A percentile compares a stretch with the other conserved stretches of the same genome.
Evolutionary conservation across 257 asterid species (phyloP).

Genomic region (Echium plantagineum): DNA sequence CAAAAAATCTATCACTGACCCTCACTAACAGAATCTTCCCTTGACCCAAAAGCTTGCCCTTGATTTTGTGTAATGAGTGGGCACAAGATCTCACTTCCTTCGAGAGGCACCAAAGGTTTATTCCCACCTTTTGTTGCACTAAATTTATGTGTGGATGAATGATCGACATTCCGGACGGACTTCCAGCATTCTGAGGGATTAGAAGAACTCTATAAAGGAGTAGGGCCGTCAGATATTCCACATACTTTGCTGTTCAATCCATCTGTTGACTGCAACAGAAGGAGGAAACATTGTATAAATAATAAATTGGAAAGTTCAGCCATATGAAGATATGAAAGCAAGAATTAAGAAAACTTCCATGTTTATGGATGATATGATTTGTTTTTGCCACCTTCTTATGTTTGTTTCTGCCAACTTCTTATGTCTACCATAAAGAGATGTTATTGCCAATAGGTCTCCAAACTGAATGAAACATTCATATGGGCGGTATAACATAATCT

Average conservation of each 20-base stretch:
- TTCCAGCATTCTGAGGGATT: slow-evolving; percentile 29
- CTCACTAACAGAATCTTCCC: slow-evolving; percentile 26
- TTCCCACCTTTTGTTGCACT: slow-evolving; percentile 30
- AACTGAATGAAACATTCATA: background rate
- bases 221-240: slow-evolving; percentile 27
- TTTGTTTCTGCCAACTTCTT: background rate
- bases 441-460: background rate
- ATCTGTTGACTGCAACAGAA: slow-evolving; percentile 40
- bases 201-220: slow-evolving; percentile 23
- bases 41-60: slow-evolving; percentile 30
- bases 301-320: background rate
- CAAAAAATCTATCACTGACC: too few relatives aligned
- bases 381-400: too few relatives aligned
- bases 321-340: background rate
- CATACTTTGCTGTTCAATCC: slow-evolving; percentile 30
- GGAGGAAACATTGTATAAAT: slow-evolving; percentile 1
- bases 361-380: background rate
- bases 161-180: slow-evolving; percentile 22
- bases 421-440: background rate
- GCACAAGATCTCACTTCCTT: slow-evolving; percentile 22
- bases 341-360: background rate
- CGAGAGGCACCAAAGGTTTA: slow-evolving; percentile 15
- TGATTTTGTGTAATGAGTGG: slow-evolving; percentile 32
- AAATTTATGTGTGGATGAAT: slow-evolving; percentile 33
- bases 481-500: background rate